phyloP scores from a whole-genome alignment of 1,139 yeast species.

The Candida sp. region DNA sequence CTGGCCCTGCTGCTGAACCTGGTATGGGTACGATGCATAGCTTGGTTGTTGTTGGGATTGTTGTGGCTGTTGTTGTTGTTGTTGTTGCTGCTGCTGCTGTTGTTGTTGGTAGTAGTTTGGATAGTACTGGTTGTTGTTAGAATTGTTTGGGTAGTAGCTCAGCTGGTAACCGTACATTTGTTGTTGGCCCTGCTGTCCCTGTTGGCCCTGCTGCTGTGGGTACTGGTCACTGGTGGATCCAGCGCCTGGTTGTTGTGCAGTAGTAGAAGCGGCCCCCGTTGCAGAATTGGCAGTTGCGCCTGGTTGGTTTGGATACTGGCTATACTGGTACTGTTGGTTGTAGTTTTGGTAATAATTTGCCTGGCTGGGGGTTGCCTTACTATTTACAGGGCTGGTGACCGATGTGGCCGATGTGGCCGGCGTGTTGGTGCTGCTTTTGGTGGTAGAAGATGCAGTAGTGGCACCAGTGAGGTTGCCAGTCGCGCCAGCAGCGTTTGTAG shows the following conservation, averaged over 20 bases:
- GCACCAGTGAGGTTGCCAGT: conserved; percentile 16
- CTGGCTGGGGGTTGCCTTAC: conserved; percentile 14
- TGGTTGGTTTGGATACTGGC: conserved; percentile 5
- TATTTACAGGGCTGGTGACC: conserved; percentile 12
- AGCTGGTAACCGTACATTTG: conserved; percentile 22
- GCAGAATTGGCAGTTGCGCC: neutral
- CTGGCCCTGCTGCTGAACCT: neutral
- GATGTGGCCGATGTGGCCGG: conserved; percentile 9
- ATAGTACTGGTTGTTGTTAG: conserved; percentile 18
- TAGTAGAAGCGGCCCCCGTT: neutral
- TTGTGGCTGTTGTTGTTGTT: neutral
- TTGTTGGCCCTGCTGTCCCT: conserved; percentile 13
- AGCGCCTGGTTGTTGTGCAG: conserved; percentile 18
- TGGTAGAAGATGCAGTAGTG: conserved; percentile 15
- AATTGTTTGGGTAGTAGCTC: conserved; percentile 16
- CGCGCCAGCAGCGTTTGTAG: conserved; percentile 17
- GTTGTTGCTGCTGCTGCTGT: conserved; percentile 16
- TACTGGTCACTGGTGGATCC: conserved; percentile 10
- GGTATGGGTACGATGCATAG: conserved; percentile 1
- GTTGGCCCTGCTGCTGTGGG: too few species aligned
- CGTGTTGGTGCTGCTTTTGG: conserved; percentile 15
- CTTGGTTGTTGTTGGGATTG: neutral
- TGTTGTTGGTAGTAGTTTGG: conserved; percentile 19
- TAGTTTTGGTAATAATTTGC: conserved; percentile 21
- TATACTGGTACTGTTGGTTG: conserved; percentile 15